Base-by-base conservation (phyloP, 805 yeast genomes). In the Wickerhamomyces silvicola region DNA sequence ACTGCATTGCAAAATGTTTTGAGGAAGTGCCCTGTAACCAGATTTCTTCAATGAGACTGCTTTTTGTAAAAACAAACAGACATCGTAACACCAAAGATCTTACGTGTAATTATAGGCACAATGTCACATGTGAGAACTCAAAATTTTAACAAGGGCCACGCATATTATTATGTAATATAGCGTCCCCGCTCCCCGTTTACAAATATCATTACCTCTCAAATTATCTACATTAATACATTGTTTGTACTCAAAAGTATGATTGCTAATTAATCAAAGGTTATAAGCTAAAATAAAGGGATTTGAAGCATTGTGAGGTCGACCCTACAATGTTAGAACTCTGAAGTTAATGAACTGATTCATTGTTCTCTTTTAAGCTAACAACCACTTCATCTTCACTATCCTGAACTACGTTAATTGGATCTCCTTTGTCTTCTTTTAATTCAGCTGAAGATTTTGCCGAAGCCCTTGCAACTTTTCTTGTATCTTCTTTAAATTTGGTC, bases 21-120 rank as follows among this genome's bases (percentile, higher is more conserved):
- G 22, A 18, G 35, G 27, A 41, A 37, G 47, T 31, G 47, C 45
- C 28, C 24, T 37, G 16, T 35, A 39, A 41, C 48, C 46, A 16
- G n/a, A n/a, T n/a, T n/a, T n/a, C 10, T 10, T 21, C 19, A 14
- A 16, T 26, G 52, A 24, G 48, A 46, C 50, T 43, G 49, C 43
- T 30, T 44, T 38, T 39, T 27, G 22, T 2, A n/a, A 1, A 12
- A 10, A 10, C n/a, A 16, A 6, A n/a, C 19, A 24, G 9, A 38
- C 45, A 45, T 18, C 52, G 28, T 18, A 4, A 48, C 50, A 45
- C 43, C 48, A 28, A 11, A 11, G 3, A 5, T n/a, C n/a, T n/a
- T 10, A 19, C 22, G 22, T 19, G 22, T 19, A 19, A 19, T 8
- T 19, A 8, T 8, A 19, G 10, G 22, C 10, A 19, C 22, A 19